Base-by-base conservation (phyloP, 2,329 filamentous ascomycete species). In the Penicillium psychrosexuale region DNA sequence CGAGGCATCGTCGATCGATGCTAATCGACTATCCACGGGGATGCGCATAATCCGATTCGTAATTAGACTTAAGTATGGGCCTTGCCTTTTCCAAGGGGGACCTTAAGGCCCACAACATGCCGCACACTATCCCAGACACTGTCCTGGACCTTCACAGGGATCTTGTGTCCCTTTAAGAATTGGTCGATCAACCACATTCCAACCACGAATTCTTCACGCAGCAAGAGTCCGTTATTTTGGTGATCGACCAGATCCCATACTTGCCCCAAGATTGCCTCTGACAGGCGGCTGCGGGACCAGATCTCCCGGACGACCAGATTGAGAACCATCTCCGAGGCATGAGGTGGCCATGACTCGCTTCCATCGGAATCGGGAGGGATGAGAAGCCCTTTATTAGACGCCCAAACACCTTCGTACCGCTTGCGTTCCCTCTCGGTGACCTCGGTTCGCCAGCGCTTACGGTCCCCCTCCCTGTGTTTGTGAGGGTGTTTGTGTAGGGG, bases 141-240 rank as follows among this genome's bases (percentile, higher is more conserved):
- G 28, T 76, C 69, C 9, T 75, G 74, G 5, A 80, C 75, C 49
- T 70, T 73, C 9, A 66, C 62, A 2, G 78, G 78, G 37, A 79
- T 65, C 58, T 79, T 80, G 42, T 74, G 72, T 5, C 78, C 78
- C 58, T 75, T 77, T 42, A 80, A 58, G 55, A 72, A 69, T 63
- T 79, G 76, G 62, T 80, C 78, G 51, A 80, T 78, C 53, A 80
- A 64, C 77, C 77, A 80, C 67, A 79, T 72, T 24, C 78, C 78
- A 38, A 80, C 77, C 46, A 80, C 75, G 51, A 80, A 80, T 63
- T 79, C 77, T 47, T 78, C 76, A 51, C 72, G 66, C 17, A 67
- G 69, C 28, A 79, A 59, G 46, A 75, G 66, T 12, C 73, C 73
- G 30, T 69, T 66, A 4, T 62, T 60, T 53, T 71, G 68, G 13